Evolutionary conservation across 2,329 filamentous ascomycete genomes (phyloP).

Genomic region (Paecilomyces sp.): DNA sequence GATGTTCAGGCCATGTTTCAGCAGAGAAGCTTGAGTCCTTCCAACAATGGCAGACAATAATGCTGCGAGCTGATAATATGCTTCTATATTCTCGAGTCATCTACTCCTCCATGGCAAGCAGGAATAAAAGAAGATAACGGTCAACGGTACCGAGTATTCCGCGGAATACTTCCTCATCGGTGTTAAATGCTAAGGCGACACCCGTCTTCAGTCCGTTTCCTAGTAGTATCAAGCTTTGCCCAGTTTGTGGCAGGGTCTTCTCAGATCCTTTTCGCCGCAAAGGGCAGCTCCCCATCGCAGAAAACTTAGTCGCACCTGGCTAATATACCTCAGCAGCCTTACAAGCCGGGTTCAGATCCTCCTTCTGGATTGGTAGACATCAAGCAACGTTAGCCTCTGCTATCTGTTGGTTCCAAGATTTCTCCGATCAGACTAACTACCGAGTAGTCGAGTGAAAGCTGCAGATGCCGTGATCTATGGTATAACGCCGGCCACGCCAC

Average conservation of each 20-base stretch:
- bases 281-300: not conserved
- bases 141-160: not conserved
- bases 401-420: not conserved
- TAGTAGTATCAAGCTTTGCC: not conserved
- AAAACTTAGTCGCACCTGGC: not conserved
- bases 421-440: not conserved
- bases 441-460: not conserved
- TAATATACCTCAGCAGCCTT: not conserved
- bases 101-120: not conserved
- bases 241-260: not conserved
- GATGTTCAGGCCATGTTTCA: not conserved
- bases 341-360: not conserved
- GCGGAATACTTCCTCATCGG: not conserved
- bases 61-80: not conserved
- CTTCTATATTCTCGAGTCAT: not conserved
- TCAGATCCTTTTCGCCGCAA: not conserved
- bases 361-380: not conserved
- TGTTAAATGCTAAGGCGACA: not conserved
- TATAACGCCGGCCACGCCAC: not conserved
- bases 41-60: not conserved
- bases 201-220: not conserved
- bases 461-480: not conserved
- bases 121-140: not conserved
- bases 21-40: not conserved
- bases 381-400: not conserved